Evolutionary conservation across 139 green algal species (phyloP), one percentile per base, ranked within the genome.

Genomic region (Nannochloris sp.): DNA sequence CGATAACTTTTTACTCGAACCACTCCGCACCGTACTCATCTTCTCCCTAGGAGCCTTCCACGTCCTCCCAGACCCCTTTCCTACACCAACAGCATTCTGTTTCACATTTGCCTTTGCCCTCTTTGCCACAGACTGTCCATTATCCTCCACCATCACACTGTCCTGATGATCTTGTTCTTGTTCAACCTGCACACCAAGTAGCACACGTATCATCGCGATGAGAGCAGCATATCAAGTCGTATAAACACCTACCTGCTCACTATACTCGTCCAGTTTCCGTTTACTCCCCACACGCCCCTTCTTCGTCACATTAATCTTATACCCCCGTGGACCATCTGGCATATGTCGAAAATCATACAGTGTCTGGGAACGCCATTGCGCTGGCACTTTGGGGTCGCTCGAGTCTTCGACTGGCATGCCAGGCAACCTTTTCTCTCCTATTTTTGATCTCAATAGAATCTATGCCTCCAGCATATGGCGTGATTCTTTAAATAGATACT

Each of bases 191-290:
- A 1, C 31, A 37, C 9, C 6, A 23, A 23, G 20, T 23, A 23
- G 20, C 20, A 23, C 20, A 23, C 20, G 20, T 23, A 37, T 37
- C 31, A 26, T 53, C 12, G 6, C 6, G 20, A 23, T 36, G 31
- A 36, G 31, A 36, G 6, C 3, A 37, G 3, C 6, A 37, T 23
- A 23, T 36, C 53, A 60, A 60, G 20, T 37, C 10, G 5, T 1
- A 43, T 6, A 14, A 14, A 17, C 1, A 5, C 51, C 28, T 16
- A 76, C 75, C 68, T 81, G 75, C 30, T 83, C 65, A n/a, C 67
- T 58, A 60, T 84, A 76, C 28, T 85, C 78, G 1, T 84, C 78
- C 23, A 83, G 57, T 61, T 81, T 83, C n/a, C 78, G 67, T 49
- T 85, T 85, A 31, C 40, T 70, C 8, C 62, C 68, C 26, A 44